Percentiles rank a stretch among this genome's conserved stretches.
These are phyloP conservation scores for Fusarium xyrophilum DNA, from an alignment of 2,329 filamentous ascomycete genomes.

Conservation along the genomic window DNA sequence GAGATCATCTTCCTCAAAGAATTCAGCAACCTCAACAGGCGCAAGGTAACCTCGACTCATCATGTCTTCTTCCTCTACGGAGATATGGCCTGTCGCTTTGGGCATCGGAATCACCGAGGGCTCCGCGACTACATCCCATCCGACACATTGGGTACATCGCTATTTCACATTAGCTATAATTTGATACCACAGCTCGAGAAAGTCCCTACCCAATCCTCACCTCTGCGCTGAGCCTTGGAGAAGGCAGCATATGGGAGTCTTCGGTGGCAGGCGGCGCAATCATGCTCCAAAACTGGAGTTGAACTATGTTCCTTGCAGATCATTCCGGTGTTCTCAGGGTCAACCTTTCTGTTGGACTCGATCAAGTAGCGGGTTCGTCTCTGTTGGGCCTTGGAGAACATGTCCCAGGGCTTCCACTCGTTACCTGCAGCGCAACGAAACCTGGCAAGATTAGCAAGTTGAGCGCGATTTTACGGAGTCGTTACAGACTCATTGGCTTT, in stretches of 20 bases:
- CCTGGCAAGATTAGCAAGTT: slow-evolving; percentile 28
- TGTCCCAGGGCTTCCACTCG: slow-evolving; percentile 46
- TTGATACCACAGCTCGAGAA: background rate
- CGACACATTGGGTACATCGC: slow-evolving; percentile 47
- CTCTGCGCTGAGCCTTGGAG: slow-evolving; percentile 39
- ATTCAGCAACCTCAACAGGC: slow-evolving; percentile 32
- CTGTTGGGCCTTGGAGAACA: slow-evolving; percentile 46
- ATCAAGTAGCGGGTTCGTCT: slow-evolving; percentile 15
- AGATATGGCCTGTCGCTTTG: slow-evolving; percentile 46
- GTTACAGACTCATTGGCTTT: background rate
- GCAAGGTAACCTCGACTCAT: slow-evolving; percentile 14
- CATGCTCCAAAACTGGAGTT: slow-evolving; percentile 36
- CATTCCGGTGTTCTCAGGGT: slow-evolving; percentile 45
- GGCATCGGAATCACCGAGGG: slow-evolving; percentile 42
- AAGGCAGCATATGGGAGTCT: slow-evolving; percentile 43
- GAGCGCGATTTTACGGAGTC: slow-evolving; percentile 11
- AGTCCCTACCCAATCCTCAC: slow-evolving; percentile 43
- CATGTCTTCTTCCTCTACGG: slow-evolving; percentile 40
- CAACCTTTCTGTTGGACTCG: slow-evolving; percentile 2
- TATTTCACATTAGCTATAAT: slow-evolving; percentile 24
- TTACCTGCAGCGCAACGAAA: slow-evolving; percentile 47
- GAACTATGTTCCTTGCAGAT: slow-evolving; percentile 46
- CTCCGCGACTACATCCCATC: slow-evolving; percentile 48
- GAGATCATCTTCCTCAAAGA: slow-evolving; percentile 36
- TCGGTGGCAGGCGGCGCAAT: slow-evolving; percentile 44